These are phyloP conservation scores for Calonectria naviculata DNA, from an alignment of 2,329 filamentous ascomycete species.

Conservation along the genomic window DNA sequence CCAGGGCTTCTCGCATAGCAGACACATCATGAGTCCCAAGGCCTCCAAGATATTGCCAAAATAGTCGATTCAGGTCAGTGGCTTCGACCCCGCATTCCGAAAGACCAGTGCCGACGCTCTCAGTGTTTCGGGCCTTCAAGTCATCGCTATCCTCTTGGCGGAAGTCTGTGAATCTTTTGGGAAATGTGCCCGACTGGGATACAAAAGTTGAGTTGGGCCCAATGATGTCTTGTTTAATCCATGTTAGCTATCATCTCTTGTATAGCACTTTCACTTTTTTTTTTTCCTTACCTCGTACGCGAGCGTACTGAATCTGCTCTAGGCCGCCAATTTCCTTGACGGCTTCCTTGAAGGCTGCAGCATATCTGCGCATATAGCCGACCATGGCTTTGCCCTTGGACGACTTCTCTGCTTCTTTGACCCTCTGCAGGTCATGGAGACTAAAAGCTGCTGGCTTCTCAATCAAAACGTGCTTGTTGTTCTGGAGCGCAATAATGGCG, in stretches of 20 bases:
- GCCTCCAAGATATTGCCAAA: not conserved
- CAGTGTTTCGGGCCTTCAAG: slow-evolving; percentile 1
- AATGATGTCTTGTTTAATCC: slow-evolving; percentile 19
- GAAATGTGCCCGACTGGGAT: slow-evolving; percentile 28
- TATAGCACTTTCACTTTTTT: not conserved
- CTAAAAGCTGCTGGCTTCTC: slow-evolving; percentile 69
- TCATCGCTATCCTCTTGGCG: slow-evolving; percentile 11
- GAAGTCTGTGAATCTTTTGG: slow-evolving; percentile 23
- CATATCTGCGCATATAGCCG: slow-evolving; percentile 70
- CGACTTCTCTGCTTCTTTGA: slow-evolving; percentile 60
- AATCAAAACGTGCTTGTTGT: slow-evolving; percentile 67
- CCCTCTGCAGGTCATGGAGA: slow-evolving; percentile 54
- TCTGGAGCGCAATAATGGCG: slow-evolving; percentile 61
- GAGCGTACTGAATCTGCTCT: slow-evolving; percentile 65
- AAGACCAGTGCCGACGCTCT: slow-evolving; percentile 1
- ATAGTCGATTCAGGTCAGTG: not conserved
- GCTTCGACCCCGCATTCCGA: slow-evolving; percentile 3
- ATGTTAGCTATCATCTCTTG: not conserved
- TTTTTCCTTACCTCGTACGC: slow-evolving; percentile 44
- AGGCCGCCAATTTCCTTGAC: slow-evolving; percentile 65
- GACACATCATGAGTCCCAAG: slow-evolving; percentile 33
- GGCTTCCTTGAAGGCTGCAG: slow-evolving; percentile 62
- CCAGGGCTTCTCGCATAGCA: slow-evolving; percentile 32
- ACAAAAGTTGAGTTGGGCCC: slow-evolving; percentile 25
- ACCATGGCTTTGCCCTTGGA: slow-evolving; percentile 63